A percentile compares a stretch with the other conserved stretches of the same genome.
These are phyloP conservation scores for Aurantiochytrium sp. DNA, from an alignment of 108 stramenopile species.

Conservation along the genomic window DNA sequence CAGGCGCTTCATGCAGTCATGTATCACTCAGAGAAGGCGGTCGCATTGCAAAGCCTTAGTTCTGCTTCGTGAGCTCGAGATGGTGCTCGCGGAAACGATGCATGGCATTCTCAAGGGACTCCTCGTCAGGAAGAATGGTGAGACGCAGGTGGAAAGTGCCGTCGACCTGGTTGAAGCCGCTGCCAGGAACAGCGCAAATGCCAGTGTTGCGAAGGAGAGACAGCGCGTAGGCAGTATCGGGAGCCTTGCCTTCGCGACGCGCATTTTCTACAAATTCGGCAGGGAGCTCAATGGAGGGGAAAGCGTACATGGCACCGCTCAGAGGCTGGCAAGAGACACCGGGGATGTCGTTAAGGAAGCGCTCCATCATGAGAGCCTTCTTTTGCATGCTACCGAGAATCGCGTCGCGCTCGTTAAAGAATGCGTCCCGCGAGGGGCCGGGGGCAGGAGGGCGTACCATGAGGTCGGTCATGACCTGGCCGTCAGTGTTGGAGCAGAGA, in stretches of 20 bases:
- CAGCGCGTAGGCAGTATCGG: conserved; percentile 85
- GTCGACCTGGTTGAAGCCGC: conserved; percentile 80
- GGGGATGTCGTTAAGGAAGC: conserved; percentile 72
- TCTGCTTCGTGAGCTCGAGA: conserved; percentile 60
- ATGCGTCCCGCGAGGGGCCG: conserved; percentile 59
- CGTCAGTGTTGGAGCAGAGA: conserved; percentile 69
- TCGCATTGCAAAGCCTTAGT: too few relatives aligned
- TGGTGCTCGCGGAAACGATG: conserved; percentile 67
- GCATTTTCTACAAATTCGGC: conserved; percentile 66
- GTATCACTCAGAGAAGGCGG: too few relatives aligned
- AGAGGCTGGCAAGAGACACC: conserved; percentile 83
- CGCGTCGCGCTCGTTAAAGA: conserved; percentile 52
- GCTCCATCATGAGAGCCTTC: conserved; percentile 62
- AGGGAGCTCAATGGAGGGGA: conserved; percentile 74
- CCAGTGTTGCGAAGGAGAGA: conserved; percentile 75
- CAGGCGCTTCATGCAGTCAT: too few relatives aligned
- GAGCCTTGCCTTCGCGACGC: conserved; percentile 52
- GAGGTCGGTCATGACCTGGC: conserved; percentile 80
- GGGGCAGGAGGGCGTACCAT: conserved; percentile 74
- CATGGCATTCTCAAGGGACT: conserved; percentile 56
- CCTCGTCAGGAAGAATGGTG: conserved; percentile 81
- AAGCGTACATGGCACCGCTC: conserved; percentile 90
- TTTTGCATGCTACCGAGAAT: conserved; percentile 68
- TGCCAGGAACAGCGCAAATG: conserved; percentile 85
- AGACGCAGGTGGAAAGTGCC: conserved; percentile 87